phyloP scores from a whole-genome alignment of 1,139 yeast species.

The Nakaseomyces bracarensis region DNA sequence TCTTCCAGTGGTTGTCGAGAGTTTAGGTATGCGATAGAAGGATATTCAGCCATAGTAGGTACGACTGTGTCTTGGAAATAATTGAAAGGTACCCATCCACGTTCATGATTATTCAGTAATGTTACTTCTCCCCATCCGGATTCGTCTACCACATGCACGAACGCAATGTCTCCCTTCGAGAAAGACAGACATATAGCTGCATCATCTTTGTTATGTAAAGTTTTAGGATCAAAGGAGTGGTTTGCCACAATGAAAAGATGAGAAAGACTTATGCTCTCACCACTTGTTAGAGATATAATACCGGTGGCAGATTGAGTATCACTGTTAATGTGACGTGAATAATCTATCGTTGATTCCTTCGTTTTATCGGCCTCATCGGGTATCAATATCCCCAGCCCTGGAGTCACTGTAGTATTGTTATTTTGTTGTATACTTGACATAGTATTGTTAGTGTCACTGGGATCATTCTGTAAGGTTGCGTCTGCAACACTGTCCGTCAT shows the following conservation, averaged over 20 bases:
- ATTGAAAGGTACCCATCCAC: constrained; percentile 98
- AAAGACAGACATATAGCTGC: constrained; percentile 77
- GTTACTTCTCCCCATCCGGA: constrained; percentile 99
- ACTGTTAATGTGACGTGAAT: background rate
- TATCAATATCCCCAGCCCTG: background rate
- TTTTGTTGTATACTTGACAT: background rate
- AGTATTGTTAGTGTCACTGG: too few species aligned
- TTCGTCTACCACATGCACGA: constrained; percentile 80
- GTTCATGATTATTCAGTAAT: constrained; percentile 52
- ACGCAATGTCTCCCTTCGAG: constrained; percentile 69
- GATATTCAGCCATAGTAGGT: constrained; percentile 8
- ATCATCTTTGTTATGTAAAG: constrained; percentile 58
- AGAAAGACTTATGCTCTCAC: constrained; percentile 9
- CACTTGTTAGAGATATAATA: background rate
- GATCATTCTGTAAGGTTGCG: too few species aligned
- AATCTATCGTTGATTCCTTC: background rate
- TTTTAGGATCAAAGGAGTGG: constrained; percentile 67
- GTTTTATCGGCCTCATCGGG: background rate
- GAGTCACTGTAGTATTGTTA: background rate
- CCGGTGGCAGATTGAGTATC: background rate
- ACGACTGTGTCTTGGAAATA: constrained; percentile 61
- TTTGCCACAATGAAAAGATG: constrained; percentile 44
- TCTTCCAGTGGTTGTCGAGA: constrained; percentile 45
- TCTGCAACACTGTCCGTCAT: too few species aligned
- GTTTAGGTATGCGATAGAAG: constrained; percentile 4